Evolutionary conservation across 371 early-diverging fungal genomes (phyloP).

Genomic region (Ordospora pajunii): DNA sequence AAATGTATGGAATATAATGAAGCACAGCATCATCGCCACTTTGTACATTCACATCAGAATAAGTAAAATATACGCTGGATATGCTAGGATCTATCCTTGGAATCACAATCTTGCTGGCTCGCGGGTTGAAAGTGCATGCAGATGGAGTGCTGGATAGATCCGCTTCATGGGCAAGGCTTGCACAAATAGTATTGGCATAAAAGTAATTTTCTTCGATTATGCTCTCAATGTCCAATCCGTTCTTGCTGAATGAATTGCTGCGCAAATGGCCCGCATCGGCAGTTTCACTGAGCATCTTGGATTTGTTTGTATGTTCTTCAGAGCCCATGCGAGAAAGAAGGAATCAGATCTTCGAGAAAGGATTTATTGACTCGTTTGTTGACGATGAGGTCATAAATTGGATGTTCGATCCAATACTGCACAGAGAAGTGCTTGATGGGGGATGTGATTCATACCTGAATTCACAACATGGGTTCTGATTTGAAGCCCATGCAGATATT

Average conservation of each 20-base stretch:
- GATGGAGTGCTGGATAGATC: no score
- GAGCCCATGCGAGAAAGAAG: neutral
- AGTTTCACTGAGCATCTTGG: neutral
- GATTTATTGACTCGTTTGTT: conserved; percentile 15
- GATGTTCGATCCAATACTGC: neutral
- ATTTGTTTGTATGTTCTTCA: neutral
- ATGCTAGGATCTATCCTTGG: conserved; percentile 29
- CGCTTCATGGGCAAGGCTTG: no score
- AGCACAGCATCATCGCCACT: conserved; percentile 43
- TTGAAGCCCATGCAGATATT: neutral
- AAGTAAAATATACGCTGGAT: conserved; percentile 12
- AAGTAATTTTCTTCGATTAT: no score
- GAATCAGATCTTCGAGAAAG: neutral
- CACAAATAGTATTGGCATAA: no score
- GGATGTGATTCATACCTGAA: no score
- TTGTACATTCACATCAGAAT: conserved; percentile 19
- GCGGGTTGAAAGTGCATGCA: neutral
- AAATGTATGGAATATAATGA: conserved; percentile 35
- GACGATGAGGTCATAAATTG: conserved; percentile 1
- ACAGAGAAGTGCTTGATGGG: neutral
- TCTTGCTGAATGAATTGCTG: no score
- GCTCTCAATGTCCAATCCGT: no score
- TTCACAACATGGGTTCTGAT: no score
- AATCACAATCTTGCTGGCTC: conserved; percentile 11
- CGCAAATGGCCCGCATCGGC: no score